Percentiles rank a stretch among this genome's conserved stretches.
phyloP scores from a whole-genome alignment of 2,329 filamentous ascomycete species.

The Malbranchea zuffiana region DNA sequence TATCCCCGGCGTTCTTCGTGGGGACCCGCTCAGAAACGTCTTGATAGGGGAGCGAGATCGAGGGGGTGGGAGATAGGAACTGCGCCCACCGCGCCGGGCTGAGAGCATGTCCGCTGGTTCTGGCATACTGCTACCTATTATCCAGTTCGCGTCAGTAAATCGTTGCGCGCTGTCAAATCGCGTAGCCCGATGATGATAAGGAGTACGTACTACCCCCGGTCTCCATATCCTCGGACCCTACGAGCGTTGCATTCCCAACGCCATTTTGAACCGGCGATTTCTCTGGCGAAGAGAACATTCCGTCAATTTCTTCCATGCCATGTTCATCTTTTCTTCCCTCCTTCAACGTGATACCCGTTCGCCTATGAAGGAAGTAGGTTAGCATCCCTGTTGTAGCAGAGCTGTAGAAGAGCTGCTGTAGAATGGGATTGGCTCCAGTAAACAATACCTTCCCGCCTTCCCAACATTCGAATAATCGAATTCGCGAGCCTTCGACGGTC shows the following conservation, averaged over 20 bases:
- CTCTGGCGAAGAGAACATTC: slow-evolving; percentile 78
- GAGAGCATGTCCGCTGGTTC: slow-evolving; percentile 34
- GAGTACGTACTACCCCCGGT: slow-evolving; percentile 48
- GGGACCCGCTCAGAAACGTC: slow-evolving; percentile 32
- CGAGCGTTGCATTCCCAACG: slow-evolving; percentile 35
- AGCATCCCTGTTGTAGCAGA: slow-evolving; percentile 9
- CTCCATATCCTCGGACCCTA: slow-evolving; percentile 51
- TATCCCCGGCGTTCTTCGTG: slow-evolving; percentile 33
- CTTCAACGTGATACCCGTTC: slow-evolving; percentile 74
- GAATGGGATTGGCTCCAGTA: neutral
- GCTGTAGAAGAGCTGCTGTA: neutral
- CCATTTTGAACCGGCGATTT: slow-evolving; percentile 41
- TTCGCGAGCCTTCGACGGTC: slow-evolving; percentile 34
- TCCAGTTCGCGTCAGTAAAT: slow-evolving; percentile 2
- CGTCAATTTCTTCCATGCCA: slow-evolving; percentile 79
- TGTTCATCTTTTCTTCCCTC: slow-evolving; percentile 80
- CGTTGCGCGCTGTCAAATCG: neutral
- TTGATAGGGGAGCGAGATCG: slow-evolving; percentile 38
- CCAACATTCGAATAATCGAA: slow-evolving; percentile 40
- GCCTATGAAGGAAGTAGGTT: slow-evolving; percentile 43
- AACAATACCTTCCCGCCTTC: slow-evolving; percentile 35
- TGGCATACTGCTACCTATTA: slow-evolving; percentile 31
- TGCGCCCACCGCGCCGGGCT: slow-evolving; percentile 24
- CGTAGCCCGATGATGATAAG: neutral
- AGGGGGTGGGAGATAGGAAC: slow-evolving; percentile 29